Conservation (phyloP, 2,329 filamentous ascomycete genomes). For the Talaromyces rugulosus region DNA sequence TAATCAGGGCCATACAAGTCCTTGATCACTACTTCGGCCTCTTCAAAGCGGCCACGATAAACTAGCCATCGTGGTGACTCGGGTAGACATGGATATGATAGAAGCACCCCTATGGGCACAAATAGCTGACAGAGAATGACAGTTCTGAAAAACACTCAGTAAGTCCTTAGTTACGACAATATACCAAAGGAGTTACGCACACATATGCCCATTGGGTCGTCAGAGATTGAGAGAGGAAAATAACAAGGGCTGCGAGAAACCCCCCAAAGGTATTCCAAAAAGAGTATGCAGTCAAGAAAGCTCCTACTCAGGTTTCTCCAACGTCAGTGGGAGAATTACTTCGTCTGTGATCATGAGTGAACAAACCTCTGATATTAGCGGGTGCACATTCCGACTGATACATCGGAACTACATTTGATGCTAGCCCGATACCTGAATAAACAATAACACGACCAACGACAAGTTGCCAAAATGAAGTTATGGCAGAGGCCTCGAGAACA, state of each 20-base stretch:
- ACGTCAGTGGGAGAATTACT: background rate
- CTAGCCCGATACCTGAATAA: background rate
- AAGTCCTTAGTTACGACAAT: too few species aligned
- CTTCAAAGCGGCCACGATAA: background rate
- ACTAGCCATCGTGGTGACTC: background rate
- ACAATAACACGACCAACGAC: background rate
- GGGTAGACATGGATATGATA: background rate
- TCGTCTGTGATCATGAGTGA: background rate
- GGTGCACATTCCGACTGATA: background rate
- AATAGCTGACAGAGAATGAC: background rate
- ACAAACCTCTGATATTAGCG: background rate
- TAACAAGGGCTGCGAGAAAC: too few species aligned
- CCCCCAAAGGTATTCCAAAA: too few species aligned
- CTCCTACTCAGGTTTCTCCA: too few species aligned
- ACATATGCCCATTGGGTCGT: too few species aligned
- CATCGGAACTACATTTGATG: slow-evolving; percentile 1
- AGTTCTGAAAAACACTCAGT: background rate
- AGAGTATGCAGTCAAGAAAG: too few species aligned
- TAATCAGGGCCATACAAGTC: background rate
- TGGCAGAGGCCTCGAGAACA: background rate
- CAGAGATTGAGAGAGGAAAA: too few species aligned
- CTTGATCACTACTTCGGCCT: background rate
- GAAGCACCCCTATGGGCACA: background rate
- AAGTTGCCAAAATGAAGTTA: background rate
- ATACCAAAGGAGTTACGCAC: too few species aligned